Percentiles rank a stretch among this genome's conserved stretches.
Evolutionary conservation across 306 rosid species (phyloP).

Genomic region (Argentina anserina): DNA sequence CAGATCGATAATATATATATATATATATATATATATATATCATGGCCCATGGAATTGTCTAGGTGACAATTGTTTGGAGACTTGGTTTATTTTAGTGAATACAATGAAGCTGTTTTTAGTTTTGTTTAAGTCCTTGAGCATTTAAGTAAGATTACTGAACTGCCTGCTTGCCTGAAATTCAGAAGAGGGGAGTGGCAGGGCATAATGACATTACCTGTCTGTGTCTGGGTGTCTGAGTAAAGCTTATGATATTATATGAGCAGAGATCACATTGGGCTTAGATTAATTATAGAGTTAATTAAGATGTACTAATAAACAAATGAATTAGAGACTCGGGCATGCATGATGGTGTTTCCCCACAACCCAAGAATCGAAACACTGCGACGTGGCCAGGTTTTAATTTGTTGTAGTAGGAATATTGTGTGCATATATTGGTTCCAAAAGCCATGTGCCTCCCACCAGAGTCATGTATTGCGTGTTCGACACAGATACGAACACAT

Average conservation of each 20-base stretch:
- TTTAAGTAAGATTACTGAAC: background rate
- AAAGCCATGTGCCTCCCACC: constrained; percentile 84
- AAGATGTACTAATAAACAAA: constrained; percentile 61
- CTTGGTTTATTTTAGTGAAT: constrained; percentile 1
- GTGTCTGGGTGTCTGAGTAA: constrained; percentile 6
- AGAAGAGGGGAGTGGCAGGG: constrained; percentile 60
- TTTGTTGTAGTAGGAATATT: background rate
- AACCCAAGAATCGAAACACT: constrained; percentile 57
- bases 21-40: background rate
- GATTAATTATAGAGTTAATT: constrained; percentile 25
- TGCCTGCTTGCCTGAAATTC: constrained; percentile 22
- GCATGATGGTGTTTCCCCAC: constrained; percentile 73
- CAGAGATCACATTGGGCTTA: constrained; percentile 5
- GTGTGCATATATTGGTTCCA: constrained; percentile 4
- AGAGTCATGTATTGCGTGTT: too few species aligned
- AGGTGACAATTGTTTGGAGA: background rate
- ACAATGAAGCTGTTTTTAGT: background rate
- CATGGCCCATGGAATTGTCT: background rate
- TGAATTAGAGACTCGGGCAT: constrained; percentile 52
- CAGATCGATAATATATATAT: background rate
- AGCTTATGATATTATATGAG: background rate
- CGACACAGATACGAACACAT: too few species aligned
- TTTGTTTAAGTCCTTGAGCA: background rate
- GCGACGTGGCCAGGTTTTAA: constrained; percentile 58
- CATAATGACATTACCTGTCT: constrained; percentile 74